Base-by-base conservation (phyloP, 257 asterid genomes). In the Verbascum thapsus region DNA sequence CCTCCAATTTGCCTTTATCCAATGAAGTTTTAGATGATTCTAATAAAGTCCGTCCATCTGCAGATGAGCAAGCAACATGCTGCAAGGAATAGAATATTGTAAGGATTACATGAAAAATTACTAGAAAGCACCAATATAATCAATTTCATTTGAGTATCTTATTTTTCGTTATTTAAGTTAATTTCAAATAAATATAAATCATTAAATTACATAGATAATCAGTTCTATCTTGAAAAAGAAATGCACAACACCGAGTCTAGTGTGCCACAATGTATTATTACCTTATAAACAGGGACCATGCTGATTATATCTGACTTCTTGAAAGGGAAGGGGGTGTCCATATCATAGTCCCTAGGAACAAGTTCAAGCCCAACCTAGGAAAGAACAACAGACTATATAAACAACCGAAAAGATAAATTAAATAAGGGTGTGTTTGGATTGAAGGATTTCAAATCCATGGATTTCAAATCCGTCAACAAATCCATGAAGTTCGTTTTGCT, bases 11-110 rank as follows among this genome's bases (percentile, higher is more conserved):
- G 13, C 95, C 95, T 67, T 87, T 87, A 69, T 87, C 95, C 84
- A 87, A 73, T 53, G 95, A 81, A 49, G 91, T 82, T 64, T 87
- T 87, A 15, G 95, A 87, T 12, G 95, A 87, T 74, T 87, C 95
- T 79, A 87, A 52, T 42, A 87, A 78, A 23, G 89, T 82, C 43
- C 95, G 91, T 61, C 95, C 95, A 61, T 87, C 95, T 13, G 92
- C 95, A 51, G 92, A 87, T 53, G 95, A 87, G 73, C 95, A 87
- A 66, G 89, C 90, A 60, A 77, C 90, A 15, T 87, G 96, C 94
- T 87, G 83, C 32, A 73, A 58, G 63, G 35, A 72, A 65, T 32
- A 71, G 59, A 63, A 67, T 64, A 20, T 34, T 23, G 64, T 81
- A 58, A 83, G 74, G 73, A 59, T 66, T 52, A 45, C 63, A 61